A percentile compares a stretch with the other conserved stretches of the same genome.
Conservation (phyloP, 2,329 filamentous ascomycete genomes). For the Cyanodermella asteris region DNA sequence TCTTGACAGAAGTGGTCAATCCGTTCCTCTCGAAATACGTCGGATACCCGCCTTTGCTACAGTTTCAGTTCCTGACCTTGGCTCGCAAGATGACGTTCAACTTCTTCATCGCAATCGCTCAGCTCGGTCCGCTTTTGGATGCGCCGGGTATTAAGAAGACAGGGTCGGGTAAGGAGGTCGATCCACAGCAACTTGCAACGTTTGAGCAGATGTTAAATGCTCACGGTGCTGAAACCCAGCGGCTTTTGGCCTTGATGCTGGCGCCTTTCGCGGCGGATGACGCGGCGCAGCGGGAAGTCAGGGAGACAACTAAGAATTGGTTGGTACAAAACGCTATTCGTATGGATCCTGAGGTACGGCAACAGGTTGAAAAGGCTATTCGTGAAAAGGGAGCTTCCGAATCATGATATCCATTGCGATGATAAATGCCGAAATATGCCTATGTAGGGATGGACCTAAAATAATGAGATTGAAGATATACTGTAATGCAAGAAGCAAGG, state of each 20-base stretch:
- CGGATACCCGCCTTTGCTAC: conserved; percentile 43
- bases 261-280: conserved; percentile 59
- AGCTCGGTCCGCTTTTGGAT: conserved; percentile 48
- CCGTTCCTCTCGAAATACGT: conserved; percentile 21
- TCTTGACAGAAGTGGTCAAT: conserved; percentile 25
- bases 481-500: no score
- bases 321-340: conserved; percentile 69
- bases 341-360: conserved; percentile 61
- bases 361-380: no score
- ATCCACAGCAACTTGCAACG: conserved; percentile 41
- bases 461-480: no score
- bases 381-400: no score
- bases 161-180: conserved; percentile 10
- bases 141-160: conserved; percentile 16
- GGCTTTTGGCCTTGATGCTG: conserved; percentile 56
- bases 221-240: conserved; percentile 45
- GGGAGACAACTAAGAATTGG: conserved; percentile 60
- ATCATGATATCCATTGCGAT: no score
- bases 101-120: conserved; percentile 60
- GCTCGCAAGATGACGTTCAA: conserved; percentile 57
- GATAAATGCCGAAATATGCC: no score
- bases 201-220: conserved; percentile 38
- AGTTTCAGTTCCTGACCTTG: conserved; percentile 63
- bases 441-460: no score
- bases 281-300: conserved; percentile 39